These are phyloP conservation scores for Pholiota molesta DNA, from an alignment of 768 basidiomycete species.

Conservation along the genomic window DNA sequence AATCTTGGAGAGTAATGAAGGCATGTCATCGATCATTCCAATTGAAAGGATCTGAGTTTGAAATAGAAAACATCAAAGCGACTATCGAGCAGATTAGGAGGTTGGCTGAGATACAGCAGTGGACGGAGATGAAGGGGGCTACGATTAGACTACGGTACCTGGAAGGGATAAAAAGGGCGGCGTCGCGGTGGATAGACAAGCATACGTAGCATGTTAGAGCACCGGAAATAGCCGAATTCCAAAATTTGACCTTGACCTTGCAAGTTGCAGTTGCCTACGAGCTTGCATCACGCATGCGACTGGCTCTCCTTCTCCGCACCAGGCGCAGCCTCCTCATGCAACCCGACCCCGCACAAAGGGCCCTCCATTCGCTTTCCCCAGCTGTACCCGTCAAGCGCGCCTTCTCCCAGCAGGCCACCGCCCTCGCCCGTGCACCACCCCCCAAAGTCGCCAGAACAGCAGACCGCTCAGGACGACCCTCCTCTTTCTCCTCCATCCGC, in stretches of 20 bases:
- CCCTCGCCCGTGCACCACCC: conserved; percentile 21
- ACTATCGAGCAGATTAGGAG: conserved; percentile 49
- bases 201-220: conserved; percentile 16
- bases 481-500: conserved; percentile 17
- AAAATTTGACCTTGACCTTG: conserved; percentile 2
- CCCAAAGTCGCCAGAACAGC: conserved; percentile 23
- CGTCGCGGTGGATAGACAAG: conserved; percentile 39
- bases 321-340: conserved; percentile 66
- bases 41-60: conserved; percentile 8
- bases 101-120: conserved; percentile 54
- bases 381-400: conserved; percentile 46
- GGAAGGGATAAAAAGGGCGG: conserved; percentile 61
- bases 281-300: conserved; percentile 50
- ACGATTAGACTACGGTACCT: conserved; percentile 78
- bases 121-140: conserved; percentile 57
- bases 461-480: conserved; percentile 13
- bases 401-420: conserved; percentile 41
- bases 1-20: conserved; percentile 57
- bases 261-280: too few relatives aligned
- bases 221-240: conserved; percentile 22
- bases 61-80: conserved; percentile 53
- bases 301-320: conserved; percentile 46
- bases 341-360: conserved; percentile 42
- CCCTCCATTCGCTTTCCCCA: conserved; percentile 24
- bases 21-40: conserved; percentile 32